Evolutionary conservation across 1,139 yeast genomes (phyloP), one percentile per base, ranked within the genome.

Genomic region (Yamadazyma dushanensis): DNA sequence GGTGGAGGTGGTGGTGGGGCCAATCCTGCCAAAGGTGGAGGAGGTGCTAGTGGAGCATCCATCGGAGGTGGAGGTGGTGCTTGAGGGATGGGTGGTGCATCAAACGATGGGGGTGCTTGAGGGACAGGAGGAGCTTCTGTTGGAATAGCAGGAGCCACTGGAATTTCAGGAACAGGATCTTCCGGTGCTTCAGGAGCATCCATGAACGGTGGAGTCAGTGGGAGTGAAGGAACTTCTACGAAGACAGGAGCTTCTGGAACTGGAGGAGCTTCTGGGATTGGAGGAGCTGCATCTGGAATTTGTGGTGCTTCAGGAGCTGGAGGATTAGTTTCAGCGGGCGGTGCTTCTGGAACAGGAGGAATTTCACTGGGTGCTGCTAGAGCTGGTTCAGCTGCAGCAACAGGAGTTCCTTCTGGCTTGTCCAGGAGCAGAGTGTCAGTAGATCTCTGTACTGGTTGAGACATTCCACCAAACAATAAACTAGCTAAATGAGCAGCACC

Each of bases 401-500:
- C 30, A 5, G 19, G 23, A 2, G 31, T 40, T 16, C 41, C 34
- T 19, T 29, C 35, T 16, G 40, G 29, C 26, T 50, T 50, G 5
- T 42, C 34, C 13, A 31, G 25, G 21, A 39, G 23, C 10, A 44
- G 49, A 21, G 46, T 48, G 7, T 25, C 27, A n/a, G 21, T 19
- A 31, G 55, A 45, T 37, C 59, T 56, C 16, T 53, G 46, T 9
- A 61, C 56, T 3, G 76, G 72, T 32, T 68, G 70, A 1, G 76
- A 70, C 83, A 78, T 77, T 3, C 83, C 78, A 2, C 85, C 83
- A 53, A 80, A 78, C 32, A 78, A 62, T 50, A 79, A 61, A 44
- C 79, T 77, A 1, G 87, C 86, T 40, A 80, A 66, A 38, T 76
- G 73, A 2, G 83, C 78, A 10, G 86, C 83, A 28, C 81, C 80